Conservation (phyloP, 768 basidiomycete genomes). For the Russula griseocarnosa region DNA sequence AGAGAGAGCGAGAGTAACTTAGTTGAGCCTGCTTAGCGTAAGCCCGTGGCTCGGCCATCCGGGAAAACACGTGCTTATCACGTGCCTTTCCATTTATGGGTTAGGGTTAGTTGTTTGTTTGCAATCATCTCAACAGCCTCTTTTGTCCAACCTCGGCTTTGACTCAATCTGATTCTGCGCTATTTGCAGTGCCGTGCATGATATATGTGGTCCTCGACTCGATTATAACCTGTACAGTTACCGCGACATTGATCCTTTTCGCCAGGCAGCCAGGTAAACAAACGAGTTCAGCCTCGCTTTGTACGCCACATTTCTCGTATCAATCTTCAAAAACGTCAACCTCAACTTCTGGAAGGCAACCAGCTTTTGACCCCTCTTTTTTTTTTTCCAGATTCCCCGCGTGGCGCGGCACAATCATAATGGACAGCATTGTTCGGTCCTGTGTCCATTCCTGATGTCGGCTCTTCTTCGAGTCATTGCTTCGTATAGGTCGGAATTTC, state of each 20-base stretch:
- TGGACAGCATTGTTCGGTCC: slow-evolving; percentile 47
- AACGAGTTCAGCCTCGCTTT: slow-evolving; percentile 26
- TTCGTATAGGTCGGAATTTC: slow-evolving; percentile 45
- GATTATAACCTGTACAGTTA: slow-evolving; percentile 26
- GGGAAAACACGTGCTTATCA: too few relatives aligned
- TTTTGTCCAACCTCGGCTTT: too few relatives aligned
- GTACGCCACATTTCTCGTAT: slow-evolving; percentile 36
- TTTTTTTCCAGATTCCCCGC: slow-evolving; percentile 31
- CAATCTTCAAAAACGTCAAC: slow-evolving; percentile 36
- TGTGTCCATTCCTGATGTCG: slow-evolving; percentile 59
- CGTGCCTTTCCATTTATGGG: too few relatives aligned
- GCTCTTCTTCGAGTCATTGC: slow-evolving; percentile 55
- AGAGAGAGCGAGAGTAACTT: too few relatives aligned
- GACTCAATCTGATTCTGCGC: too few relatives aligned
- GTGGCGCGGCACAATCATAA: slow-evolving; percentile 34
- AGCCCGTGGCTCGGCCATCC: too few relatives aligned
- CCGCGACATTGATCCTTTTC: slow-evolving; percentile 32
- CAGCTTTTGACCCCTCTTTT: slow-evolving; percentile 36
- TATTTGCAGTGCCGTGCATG: slow-evolving; percentile 16
- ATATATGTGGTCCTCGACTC: slow-evolving; percentile 24
- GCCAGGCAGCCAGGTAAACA: slow-evolving; percentile 31
- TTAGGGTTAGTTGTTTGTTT: too few relatives aligned
- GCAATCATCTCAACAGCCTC: too few relatives aligned
- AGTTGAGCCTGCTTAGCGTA: too few relatives aligned
- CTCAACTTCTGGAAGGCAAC: slow-evolving; percentile 38